Evolutionary conservation across 805 yeast genomes (phyloP).

Genomic region (Wickerhamiella hasegawae): DNA sequence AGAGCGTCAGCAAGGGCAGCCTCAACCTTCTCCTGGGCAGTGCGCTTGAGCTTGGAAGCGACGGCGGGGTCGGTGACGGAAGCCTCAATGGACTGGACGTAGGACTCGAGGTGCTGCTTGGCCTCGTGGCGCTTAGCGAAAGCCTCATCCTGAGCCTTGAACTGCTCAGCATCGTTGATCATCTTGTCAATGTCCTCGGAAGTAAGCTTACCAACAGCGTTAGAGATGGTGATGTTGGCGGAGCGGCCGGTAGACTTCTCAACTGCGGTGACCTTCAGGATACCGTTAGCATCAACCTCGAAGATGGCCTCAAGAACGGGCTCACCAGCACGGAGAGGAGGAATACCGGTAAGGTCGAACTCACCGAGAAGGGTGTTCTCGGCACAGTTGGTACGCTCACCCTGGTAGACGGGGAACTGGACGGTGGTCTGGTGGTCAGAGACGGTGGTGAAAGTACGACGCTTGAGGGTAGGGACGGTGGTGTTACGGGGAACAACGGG

Average conservation of each 20-base stretch:
- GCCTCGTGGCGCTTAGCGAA: slow-evolving; percentile 99
- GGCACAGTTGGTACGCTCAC: slow-evolving; percentile 97
- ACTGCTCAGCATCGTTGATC: slow-evolving; percentile 97
- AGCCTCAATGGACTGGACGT: slow-evolving; percentile 89
- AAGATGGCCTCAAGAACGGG: slow-evolving; percentile 98
- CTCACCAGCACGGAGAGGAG: slow-evolving; percentile 98
- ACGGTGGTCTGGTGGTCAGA: slow-evolving; percentile 98
- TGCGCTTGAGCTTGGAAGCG: slow-evolving; percentile 91
- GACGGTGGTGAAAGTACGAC: slow-evolving; percentile 97
- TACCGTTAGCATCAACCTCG: slow-evolving; percentile 99
- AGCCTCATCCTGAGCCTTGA: slow-evolving; percentile 97
- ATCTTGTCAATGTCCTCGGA: slow-evolving; percentile 95
- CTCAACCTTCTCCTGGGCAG: slow-evolving; percentile 94
- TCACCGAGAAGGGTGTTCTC: slow-evolving; percentile 97
- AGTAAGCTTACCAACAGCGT: slow-evolving; percentile 97
- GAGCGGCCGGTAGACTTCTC: slow-evolving; percentile 98
- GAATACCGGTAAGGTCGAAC: slow-evolving; percentile 94
- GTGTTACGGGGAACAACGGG: slow-evolving; percentile 99
- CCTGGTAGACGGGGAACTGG: slow-evolving; percentile 98
- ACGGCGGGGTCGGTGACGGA: slow-evolving; percentile 97
- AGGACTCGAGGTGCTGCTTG: slow-evolving; percentile 97
- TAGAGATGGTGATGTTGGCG: slow-evolving; percentile 95
- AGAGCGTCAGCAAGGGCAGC: slow-evolving; percentile 95
- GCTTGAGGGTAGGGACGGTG: slow-evolving; percentile 97
- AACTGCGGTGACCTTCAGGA: slow-evolving; percentile 95